Conservation (phyloP, 2,329 filamentous ascomycete species). For the Colletotrichum cereale region DNA sequence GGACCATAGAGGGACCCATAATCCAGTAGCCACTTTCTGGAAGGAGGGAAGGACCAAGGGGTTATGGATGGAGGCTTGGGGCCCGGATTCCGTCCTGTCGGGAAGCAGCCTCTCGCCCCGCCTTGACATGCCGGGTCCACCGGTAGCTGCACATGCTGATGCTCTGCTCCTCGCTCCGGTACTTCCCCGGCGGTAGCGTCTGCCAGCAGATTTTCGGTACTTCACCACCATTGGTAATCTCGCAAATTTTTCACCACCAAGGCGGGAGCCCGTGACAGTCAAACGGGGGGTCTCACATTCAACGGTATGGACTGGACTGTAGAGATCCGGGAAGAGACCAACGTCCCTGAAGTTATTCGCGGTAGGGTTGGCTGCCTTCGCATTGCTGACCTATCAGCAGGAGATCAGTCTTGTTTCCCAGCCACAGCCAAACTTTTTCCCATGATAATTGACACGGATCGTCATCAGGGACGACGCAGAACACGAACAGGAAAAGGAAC, state of each 20-base stretch:
- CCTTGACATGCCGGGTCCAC: constrained; percentile 2
- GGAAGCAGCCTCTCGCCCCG: constrained; percentile 33
- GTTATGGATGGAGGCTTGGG: neutral
- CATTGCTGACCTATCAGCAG: too few species aligned
- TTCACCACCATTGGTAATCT: constrained; percentile 14
- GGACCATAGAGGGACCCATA: constrained; percentile 19
- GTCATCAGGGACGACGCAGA: neutral
- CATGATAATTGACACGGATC: neutral
- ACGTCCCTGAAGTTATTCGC: neutral
- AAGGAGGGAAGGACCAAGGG: constrained; percentile 9
- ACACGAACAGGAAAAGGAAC: constrained; percentile 8
- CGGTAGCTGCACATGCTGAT: constrained; percentile 4
- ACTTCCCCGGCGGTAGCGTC: constrained; percentile 32
- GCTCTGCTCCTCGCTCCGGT: constrained; percentile 9
- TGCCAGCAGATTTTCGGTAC: constrained; percentile 29
- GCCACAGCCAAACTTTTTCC: neutral
- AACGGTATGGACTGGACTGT: neutral
- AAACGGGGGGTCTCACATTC: neutral
- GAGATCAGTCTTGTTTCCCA: neutral
- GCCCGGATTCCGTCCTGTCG: constrained; percentile 33
- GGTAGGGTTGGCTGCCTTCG: neutral
- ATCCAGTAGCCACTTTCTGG: constrained; percentile 5
- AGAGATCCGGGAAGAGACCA: neutral
- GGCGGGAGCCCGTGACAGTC: constrained; percentile 21
- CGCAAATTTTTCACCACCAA: constrained; percentile 35